Evolutionary conservation across 345 rosid genomes (phyloP).

Genomic region (Diplotaxis tenuifolia): DNA sequence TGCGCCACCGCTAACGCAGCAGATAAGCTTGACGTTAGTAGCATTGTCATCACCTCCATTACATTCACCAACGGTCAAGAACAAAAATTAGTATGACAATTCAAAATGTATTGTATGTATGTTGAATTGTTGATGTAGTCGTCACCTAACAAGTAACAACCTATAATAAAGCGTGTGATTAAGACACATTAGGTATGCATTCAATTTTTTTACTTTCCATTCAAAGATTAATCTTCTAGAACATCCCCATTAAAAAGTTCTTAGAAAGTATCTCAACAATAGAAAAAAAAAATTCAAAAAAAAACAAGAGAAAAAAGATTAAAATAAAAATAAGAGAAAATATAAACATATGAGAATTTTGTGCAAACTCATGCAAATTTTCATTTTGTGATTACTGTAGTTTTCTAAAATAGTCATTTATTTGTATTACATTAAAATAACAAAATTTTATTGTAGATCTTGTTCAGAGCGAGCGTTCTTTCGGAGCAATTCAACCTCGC

Average conservation of each 20-base stretch:
- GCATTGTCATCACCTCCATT: constrained; percentile 37
- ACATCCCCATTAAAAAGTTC: too few species aligned
- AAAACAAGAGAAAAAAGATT: too few species aligned
- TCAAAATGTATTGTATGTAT: not conserved
- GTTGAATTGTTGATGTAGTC: constrained; percentile 5
- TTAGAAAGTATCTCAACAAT: too few species aligned
- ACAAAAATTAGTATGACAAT: not conserved
- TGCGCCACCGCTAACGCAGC: constrained; percentile 76
- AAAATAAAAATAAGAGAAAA: too few species aligned
- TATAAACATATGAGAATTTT: not conserved
- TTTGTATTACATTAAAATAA: too few species aligned
- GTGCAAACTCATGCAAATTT: not conserved
- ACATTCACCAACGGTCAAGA: too few species aligned
- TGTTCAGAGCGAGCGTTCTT: too few species aligned
- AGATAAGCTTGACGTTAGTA: constrained; percentile 63
- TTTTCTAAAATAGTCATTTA: not conserved
- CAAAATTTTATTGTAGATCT: too few species aligned
- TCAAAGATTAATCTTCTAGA: not conserved
- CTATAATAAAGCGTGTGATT: not conserved
- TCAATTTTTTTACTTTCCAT: not conserved
- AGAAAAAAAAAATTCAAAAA: too few species aligned
- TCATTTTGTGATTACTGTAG: not conserved
- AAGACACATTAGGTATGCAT: not conserved
- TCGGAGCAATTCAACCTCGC: too few species aligned
- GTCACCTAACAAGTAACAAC: constrained; percentile 22